Percentiles rank a stretch among this genome's conserved stretches.
Evolutionary conservation across 2,329 filamentous ascomycete species (phyloP).

Genomic region (Hawksworthiomyces lignivorus): DNA sequence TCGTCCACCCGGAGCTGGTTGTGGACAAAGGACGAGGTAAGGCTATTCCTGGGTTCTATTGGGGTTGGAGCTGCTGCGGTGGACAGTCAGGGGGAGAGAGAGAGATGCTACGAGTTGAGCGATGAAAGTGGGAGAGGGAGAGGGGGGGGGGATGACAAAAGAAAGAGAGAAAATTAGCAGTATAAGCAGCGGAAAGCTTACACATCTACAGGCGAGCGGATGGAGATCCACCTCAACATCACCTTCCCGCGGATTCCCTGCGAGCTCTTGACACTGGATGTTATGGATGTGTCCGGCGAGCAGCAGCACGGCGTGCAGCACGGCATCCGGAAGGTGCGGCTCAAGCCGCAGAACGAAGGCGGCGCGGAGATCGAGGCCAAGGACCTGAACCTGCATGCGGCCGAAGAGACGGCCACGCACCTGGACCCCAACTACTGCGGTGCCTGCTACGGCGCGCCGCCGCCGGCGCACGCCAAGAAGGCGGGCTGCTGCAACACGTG

Average conservation of each 20-base stretch:
- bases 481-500: conserved; percentile 94
- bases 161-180: background rate
- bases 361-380: conserved; percentile 66
- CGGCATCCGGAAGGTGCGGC: conserved; percentile 83
- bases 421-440: conserved; percentile 91
- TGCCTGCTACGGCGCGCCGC: conserved; percentile 76
- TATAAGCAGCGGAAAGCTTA: too few species aligned
- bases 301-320: conserved; percentile 92
- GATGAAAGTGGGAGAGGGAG: background rate
- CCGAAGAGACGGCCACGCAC: conserved; percentile 64
- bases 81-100: too few species aligned
- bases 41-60: too few species aligned
- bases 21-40: conserved; percentile 97
- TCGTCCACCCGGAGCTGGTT: conserved; percentile 84
- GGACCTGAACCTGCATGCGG: conserved; percentile 60
- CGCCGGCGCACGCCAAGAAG: conserved; percentile 66
- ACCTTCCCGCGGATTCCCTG: conserved; percentile 92
- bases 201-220: conserved; percentile 76
- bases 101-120: too few species aligned
- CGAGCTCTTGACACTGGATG: conserved; percentile 90
- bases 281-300: conserved; percentile 98
- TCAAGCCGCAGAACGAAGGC: conserved; percentile 65
- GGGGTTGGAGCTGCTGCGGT: too few species aligned
- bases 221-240: conserved; percentile 98
- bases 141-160: background rate